Evolutionary conservation across 371 early-diverging fungal species (phyloP), one percentile per base, ranked within the genome.

Genomic region (Actinomucor elegans): DNA sequence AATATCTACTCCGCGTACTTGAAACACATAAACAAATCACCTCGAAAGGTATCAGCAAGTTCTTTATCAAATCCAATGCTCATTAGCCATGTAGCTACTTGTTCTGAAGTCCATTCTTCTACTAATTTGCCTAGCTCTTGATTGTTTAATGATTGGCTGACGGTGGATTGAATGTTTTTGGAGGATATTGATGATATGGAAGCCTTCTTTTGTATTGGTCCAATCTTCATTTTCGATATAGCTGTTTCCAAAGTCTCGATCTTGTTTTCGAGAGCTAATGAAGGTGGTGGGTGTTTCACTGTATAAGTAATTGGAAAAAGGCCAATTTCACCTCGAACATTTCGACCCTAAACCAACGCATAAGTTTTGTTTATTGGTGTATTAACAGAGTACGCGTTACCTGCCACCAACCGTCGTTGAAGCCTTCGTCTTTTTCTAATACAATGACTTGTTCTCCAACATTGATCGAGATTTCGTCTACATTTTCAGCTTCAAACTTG

Each of bases 401-500:
- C 49, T 62, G 48, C 87, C 89, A 92, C 91, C 92, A 92, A 20
- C 91, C 91, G 64, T 92, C 92, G 24, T 76, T 75, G 61, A 77
- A 90, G 9, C 78, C 74, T 15, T 89, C 90, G 61, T 92, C 92
- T 52, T 77, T 78, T 56, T 89, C 88, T 11, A 90, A 54, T 1
- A 92, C 84, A 26, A 85, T 63, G 8, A 92, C 76, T 28, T 85
- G 79, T 41, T 92, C 90, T 9, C 84, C 88, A 23, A 75, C 75
- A 28, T 74, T 55, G 49, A 92, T 87, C 15, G 79, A 69, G 49
- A 92, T 81, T 55, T 92, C 92, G 57, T 92, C 92, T 23, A 77
- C 81, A 42, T 87, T 84, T 52, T 86, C 88, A 32, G 86, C 83
- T 41, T 66, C 65, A 56, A 81, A 85, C 35, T 80, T 72, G 48